Evolutionary conservation across 768 basidiomycete species (phyloP).

Genomic region (Tricholoma flavovirens): DNA sequence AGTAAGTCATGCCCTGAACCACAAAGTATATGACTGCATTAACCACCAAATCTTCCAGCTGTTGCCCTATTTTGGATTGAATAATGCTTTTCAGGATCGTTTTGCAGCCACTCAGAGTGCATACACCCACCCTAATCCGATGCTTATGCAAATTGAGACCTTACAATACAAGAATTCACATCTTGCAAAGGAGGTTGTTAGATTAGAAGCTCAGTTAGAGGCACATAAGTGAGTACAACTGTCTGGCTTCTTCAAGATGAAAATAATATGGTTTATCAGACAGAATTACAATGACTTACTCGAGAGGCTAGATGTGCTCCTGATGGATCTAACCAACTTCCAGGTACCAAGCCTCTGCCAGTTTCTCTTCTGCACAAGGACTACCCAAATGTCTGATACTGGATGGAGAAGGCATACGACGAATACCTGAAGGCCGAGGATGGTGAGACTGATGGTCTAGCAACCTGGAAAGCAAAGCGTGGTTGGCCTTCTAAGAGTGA

Average conservation of each 20-base stretch:
- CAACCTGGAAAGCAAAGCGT: constrained; percentile 4
- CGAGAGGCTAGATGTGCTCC: not conserved
- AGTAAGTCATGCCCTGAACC: not conserved
- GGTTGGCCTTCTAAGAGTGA: constrained; percentile 4
- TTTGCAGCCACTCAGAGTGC: not conserved
- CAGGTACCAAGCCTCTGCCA: no score
- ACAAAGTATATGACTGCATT: not conserved
- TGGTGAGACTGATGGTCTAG: no score
- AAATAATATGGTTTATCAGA: no score
- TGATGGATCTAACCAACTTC: not conserved
- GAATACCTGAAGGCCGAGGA: no score
- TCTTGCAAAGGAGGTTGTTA: not conserved
- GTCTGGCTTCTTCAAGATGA: not conserved
- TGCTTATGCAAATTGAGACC: no score
- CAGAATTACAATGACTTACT: not conserved
- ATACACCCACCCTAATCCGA: not conserved
- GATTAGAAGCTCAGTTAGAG: no score
- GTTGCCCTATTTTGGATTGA: not conserved
- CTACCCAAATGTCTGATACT: constrained; percentile 2
- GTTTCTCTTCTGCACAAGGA: no score
- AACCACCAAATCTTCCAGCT: not conserved
- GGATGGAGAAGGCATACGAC: constrained; percentile 5
- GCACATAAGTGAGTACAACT: not conserved
- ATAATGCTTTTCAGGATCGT: not conserved
- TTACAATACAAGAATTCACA: not conserved